These are phyloP conservation scores for Ceratocystiopsis sp. DNA, from an alignment of 2,329 filamentous ascomycete genomes.

Conservation along the genomic window DNA sequence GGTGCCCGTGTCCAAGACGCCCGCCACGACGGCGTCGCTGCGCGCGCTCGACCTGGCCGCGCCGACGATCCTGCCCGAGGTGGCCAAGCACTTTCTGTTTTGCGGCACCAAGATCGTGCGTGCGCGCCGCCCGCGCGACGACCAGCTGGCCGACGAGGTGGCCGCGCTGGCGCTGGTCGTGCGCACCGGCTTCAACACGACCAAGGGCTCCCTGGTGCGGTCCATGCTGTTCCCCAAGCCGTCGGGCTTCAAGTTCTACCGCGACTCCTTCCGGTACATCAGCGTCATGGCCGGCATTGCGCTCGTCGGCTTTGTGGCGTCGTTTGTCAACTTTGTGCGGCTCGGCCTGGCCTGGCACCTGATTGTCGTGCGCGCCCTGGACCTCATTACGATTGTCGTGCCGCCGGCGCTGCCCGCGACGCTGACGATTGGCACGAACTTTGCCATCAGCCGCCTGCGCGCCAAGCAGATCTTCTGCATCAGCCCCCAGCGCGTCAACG, in stretches of 20 bases:
- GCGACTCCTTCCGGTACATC: conserved; percentile 94
- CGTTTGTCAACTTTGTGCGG: conserved; percentile 82
- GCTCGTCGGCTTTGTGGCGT: conserved; percentile 70
- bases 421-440: conserved; percentile 89
- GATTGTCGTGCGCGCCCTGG: conserved; percentile 80
- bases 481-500: conserved; percentile 90
- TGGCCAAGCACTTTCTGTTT: conserved; percentile 82
- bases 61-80: conserved; percentile 64
- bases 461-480: conserved; percentile 92
- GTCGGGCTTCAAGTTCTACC: conserved; percentile 95
- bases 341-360: conserved; percentile 73
- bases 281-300: conserved; percentile 88
- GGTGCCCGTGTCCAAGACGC: conserved; percentile 85
- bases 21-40: conserved; percentile 68
- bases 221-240: conserved; percentile 99
- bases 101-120: conserved; percentile 91
- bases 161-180: conserved; percentile 85
- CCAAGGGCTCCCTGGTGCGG: conserved; percentile 84
- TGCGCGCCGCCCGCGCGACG: conserved; percentile 72
- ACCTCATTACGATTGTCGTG: conserved; percentile 94
- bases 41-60: conserved; percentile 59
- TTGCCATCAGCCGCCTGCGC: conserved; percentile 73
- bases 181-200: conserved; percentile 91
- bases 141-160: conserved; percentile 60
- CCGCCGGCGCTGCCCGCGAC: conserved; percentile 89